Evolutionary conservation across 805 yeast species (phyloP).

Genomic region (Wickerhamiella occidentalis): DNA sequence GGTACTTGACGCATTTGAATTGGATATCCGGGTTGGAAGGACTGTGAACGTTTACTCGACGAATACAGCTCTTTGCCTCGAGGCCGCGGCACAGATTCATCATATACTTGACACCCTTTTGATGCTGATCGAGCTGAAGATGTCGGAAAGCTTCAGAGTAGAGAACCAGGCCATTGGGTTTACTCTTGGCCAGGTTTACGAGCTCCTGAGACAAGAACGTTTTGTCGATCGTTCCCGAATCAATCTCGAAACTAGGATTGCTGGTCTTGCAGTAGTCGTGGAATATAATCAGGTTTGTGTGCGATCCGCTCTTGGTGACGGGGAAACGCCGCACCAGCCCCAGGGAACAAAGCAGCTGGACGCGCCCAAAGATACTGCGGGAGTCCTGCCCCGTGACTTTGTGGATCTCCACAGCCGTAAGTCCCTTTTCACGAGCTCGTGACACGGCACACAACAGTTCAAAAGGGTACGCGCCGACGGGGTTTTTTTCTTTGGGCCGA

Average conservation of each 20-base stretch:
- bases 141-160: slow-evolving; percentile 31
- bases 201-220: slow-evolving; percentile 11
- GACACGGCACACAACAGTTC: slow-evolving; percentile 30
- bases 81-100: slow-evolving; percentile 21
- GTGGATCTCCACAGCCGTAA: slow-evolving; percentile 29
- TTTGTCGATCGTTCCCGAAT: slow-evolving; percentile 2
- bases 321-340: slow-evolving; percentile 29
- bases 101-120: slow-evolving; percentile 19
- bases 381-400: slow-evolving; percentile 32
- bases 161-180: slow-evolving; percentile 27
- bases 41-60: slow-evolving; percentile 26
- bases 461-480: slow-evolving; percentile 30
- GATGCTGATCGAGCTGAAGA: slow-evolving; percentile 29
- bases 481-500: slow-evolving; percentile 22
- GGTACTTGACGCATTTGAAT: slow-evolving; percentile 29
- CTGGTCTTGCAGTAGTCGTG: slow-evolving; percentile 26
- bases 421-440: slow-evolving; percentile 31
- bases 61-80: slow-evolving; percentile 23
- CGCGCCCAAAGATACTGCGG: slow-evolving; percentile 30
- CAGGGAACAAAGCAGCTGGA: slow-evolving; percentile 24
- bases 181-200: slow-evolving; percentile 22
- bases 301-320: slow-evolving; percentile 24
- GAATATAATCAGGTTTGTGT: slow-evolving; percentile 27
- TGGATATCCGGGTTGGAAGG: slow-evolving; percentile 24
- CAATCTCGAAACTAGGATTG: slow-evolving; percentile 7